phyloP scores from a whole-genome alignment of 2,329 filamentous ascomycete species.

The Apiospora hydei region DNA sequence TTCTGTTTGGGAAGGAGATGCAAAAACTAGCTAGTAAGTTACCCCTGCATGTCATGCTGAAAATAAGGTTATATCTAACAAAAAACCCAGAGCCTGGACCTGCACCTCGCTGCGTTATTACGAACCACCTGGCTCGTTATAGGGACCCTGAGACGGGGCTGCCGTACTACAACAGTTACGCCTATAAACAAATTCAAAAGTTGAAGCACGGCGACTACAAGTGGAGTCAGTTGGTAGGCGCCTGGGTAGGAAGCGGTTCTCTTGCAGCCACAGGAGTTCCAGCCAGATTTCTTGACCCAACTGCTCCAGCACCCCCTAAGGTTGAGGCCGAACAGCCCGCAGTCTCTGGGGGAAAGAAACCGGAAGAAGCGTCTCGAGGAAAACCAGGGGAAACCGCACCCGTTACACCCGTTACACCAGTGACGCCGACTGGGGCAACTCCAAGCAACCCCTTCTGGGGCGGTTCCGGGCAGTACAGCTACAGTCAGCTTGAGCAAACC shows the following conservation, averaged over 20 bases:
- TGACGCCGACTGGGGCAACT: slow-evolving; percentile 20
- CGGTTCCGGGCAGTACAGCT: background rate
- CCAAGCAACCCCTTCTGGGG: slow-evolving; percentile 1
- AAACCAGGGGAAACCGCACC: slow-evolving; percentile 5
- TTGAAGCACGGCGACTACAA: slow-evolving; percentile 76
- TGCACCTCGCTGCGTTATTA: slow-evolving; percentile 77
- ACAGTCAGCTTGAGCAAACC: background rate
- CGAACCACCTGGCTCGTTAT: slow-evolving; percentile 80
- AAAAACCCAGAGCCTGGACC: slow-evolving; percentile 55
- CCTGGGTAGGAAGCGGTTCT: slow-evolving; percentile 77
- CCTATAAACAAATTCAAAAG: slow-evolving; percentile 82
- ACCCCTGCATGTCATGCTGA: background rate
- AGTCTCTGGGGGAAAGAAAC: slow-evolving; percentile 5
- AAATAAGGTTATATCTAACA: slow-evolving; percentile 32
- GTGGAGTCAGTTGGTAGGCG: slow-evolving; percentile 83
- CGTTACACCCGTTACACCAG: slow-evolving; percentile 24
- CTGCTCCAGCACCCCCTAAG: slow-evolving; percentile 40
- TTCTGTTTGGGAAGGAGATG: slow-evolving; percentile 67
- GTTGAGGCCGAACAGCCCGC: background rate
- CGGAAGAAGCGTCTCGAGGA: slow-evolving; percentile 12
- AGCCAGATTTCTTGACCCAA: slow-evolving; percentile 68
- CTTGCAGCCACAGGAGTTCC: slow-evolving; percentile 79
- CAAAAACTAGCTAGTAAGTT: slow-evolving; percentile 60
- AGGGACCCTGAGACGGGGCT: slow-evolving; percentile 85
- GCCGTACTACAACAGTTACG: slow-evolving; percentile 79